Base-by-base conservation (phyloP, 169 alveolate genomes). In the Cryptosporidium viatorum region DNA sequence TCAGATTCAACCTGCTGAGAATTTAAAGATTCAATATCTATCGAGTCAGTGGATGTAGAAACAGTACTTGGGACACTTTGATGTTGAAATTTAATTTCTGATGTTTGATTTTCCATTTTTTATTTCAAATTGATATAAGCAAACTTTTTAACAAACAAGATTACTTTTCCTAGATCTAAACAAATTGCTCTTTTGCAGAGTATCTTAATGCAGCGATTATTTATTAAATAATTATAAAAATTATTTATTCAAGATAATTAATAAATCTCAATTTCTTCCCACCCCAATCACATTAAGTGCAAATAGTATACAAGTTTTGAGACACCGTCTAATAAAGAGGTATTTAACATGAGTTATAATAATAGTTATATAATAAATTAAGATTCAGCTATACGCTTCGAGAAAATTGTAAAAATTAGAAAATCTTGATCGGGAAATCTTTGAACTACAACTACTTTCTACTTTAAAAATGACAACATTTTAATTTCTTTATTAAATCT, bases 311-410 rank as follows among this genome's bases (percentile, higher is more conserved):
- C 52, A 37, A 7, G 39, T 35, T 9, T 70, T 51, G 84, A 73
- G 86, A 73, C 86, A 73, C 86, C 86, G 86, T 73, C 86, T 73
- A 73, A 37, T 21, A 55, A 23, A 18, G 68, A 29, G 39, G 48
- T 48, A 65, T 35, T 65, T 4, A 65, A 5, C 50, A 65, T 65
- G 50, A n/a, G 52, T 48, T 16, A 48, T 48, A 1, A 2, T 48
- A 65, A 65, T 26, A 9, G 37, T 1, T 21, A 1, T 0, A 1
- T 3, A 9, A n/a, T 1, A 8, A n/a, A 21, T 6, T 0, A 26
- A 0, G 37, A 55, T 55, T 41, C 67, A 21, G 3, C 35, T 8
- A 26, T 12, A 8, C 23, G 10, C 7, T 26, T 26, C 6, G 18
- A 10, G 2, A n/a, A 21, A n/a, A 55, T 21, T 8, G 10, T 55